Conservation (phyloP, 2,329 filamentous ascomycete genomes). For the Metarhizium brunneum region DNA sequence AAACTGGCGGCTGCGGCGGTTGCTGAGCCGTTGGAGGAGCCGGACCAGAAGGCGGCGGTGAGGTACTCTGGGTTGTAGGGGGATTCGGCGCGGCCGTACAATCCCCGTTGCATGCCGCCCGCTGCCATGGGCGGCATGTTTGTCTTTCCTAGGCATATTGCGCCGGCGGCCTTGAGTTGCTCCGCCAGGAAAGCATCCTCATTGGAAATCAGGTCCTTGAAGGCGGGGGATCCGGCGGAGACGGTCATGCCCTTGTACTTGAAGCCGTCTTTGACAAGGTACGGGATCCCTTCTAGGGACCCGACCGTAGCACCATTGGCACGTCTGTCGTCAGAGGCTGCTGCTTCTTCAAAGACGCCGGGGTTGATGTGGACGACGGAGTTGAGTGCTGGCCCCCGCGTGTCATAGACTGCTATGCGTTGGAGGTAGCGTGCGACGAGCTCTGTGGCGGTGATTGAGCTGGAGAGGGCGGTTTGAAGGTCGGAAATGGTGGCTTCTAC, state of each 20-base stretch:
- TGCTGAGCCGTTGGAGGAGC: slow-evolving; percentile 45
- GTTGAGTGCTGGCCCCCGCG: not conserved
- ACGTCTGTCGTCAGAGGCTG: not conserved
- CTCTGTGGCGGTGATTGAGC: not conserved
- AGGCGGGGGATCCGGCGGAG: not conserved
- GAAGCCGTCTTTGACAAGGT: not conserved
- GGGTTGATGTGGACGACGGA: not conserved
- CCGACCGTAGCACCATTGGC: not conserved
- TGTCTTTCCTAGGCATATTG: slow-evolving; percentile 4
- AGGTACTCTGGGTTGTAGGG: slow-evolving; percentile 44
- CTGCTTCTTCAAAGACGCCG: not conserved
- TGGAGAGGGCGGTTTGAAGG: not conserved
- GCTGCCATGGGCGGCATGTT: slow-evolving; percentile 37
- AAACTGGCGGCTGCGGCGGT: slow-evolving; percentile 39
- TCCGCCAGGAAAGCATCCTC: not conserved
- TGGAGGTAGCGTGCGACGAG: not conserved
- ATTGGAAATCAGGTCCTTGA: not conserved
- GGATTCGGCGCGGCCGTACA: slow-evolving; percentile 44
- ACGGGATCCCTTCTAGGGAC: not conserved
- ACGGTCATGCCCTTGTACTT: not conserved
- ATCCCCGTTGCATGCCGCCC: slow-evolving; percentile 45
- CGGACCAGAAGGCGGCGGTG: slow-evolving; percentile 43
- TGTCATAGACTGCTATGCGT: not conserved
- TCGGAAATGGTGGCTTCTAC: not conserved
- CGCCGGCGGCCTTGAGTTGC: not conserved